phyloP scores from a whole-genome alignment of 805 yeast species.

The Lipomyces sp. region DNA sequence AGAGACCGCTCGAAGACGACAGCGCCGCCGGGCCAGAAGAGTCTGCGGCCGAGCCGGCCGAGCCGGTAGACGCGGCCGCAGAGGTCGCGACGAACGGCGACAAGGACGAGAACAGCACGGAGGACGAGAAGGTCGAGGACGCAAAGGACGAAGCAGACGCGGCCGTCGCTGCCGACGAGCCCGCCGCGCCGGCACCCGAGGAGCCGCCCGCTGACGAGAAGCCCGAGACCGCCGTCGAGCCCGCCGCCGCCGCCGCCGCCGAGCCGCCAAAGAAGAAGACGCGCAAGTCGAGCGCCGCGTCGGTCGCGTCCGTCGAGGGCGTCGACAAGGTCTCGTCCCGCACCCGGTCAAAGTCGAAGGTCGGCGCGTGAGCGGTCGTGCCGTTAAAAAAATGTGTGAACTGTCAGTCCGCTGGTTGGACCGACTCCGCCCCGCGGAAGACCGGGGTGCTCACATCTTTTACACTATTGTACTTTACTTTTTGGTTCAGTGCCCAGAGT shows the following conservation, averaged over 20 bases:
- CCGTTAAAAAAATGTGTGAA: no score
- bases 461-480: no score
- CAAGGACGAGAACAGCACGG: background rate
- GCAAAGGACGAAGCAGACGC: background rate
- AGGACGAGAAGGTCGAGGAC: background rate
- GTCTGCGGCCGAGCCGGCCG: no score
- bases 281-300: background rate
- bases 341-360: slow-evolving; percentile 9
- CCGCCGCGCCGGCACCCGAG: background rate
- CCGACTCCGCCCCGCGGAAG: no score
- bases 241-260: background rate
- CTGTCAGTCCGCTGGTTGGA: no score
- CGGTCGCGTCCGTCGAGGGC: background rate
- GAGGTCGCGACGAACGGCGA: no score
- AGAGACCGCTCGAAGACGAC: background rate
- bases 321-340: slow-evolving; percentile 11
- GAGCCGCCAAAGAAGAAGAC: background rate
- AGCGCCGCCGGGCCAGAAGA: no score
- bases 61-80: no score
- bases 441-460: no score
- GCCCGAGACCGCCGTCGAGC: background rate
- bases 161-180: background rate
- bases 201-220: background rate
- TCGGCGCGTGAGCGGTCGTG: background rate
- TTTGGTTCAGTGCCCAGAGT: no score